Base-by-base conservation (phyloP, 2,329 filamentous ascomycete genomes). In the Gyromitra esculenta region DNA sequence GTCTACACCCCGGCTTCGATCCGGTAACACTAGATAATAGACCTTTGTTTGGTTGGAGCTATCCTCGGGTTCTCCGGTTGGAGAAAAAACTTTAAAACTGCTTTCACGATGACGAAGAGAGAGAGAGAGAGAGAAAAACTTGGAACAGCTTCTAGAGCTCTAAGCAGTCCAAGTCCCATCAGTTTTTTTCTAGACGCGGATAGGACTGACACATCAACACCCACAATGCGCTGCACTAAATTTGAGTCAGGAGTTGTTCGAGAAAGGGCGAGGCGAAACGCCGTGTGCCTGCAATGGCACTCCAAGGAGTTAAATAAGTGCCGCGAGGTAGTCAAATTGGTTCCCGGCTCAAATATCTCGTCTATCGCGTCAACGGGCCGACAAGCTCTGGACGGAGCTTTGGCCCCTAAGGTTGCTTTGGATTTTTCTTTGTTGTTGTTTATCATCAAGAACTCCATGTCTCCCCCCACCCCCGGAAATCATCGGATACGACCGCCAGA, bases 181-280 rank as follows among this genome's bases (percentile, higher is more conserved):
- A 37, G 56, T 35, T 25, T 52, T 48, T 69, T 45, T 15, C 68
- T 57, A 56, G 25, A 21, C 35, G 45, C 15, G 63, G 45, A 52
- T 31, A 54, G 21, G 37, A n/a, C 68, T 63, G 48, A 64, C 52
- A 66, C 60, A 64, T 54, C 65, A 37, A 63, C 63, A 59, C 52
- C 62, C 25, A 31, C 25, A 31, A 31, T 31, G 25, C 25, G 2
- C 25, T 31, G 39, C 57, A 63, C 48, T 39, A 57, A 43, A 64
- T 62, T 57, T 73, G 31, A 60, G 66, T 68, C 74, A 76, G 69
- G 63, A 74, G 62, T 37, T 54, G 64, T 74, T 69, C 71, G 64
- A 54, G 50, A 31, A 73, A 52, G 50, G 31, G 13, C 48, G 21
- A 75, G 65, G 57, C 67, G 67, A 75, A 75, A 74, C 74, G 41